phyloP scores from a whole-genome alignment of 1,284 basidiomycete species.

The Cutaneotrichosporon dermatis region DNA sequence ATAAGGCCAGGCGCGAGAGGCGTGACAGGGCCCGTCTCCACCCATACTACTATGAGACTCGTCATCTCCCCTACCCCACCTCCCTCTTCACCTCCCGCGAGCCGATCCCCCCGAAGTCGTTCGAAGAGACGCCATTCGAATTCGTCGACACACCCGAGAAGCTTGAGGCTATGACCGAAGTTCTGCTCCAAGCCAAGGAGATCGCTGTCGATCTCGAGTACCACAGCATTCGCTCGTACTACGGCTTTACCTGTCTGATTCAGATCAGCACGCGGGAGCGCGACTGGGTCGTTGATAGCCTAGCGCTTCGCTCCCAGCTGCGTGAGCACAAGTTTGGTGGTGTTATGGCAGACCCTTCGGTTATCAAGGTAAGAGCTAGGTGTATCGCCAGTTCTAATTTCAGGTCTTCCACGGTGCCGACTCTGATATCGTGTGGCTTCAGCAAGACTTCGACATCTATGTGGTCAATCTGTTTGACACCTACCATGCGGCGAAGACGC shows the following conservation, averaged over 20 bases:
- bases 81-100: constrained; percentile 61
- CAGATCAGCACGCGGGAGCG: constrained; percentile 79
- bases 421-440: constrained; percentile 91
- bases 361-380: constrained; percentile 66
- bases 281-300: constrained; percentile 83
- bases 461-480: constrained; percentile 95
- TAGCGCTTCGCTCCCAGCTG: constrained; percentile 73
- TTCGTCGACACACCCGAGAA: constrained; percentile 63
- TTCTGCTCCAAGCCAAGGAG: constrained; percentile 63
- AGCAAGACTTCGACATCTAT: constrained; percentile 90
- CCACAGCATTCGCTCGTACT: constrained; percentile 78
- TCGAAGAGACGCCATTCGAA: constrained; percentile 66
- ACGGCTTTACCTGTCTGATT: constrained; percentile 88
- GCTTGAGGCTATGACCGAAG: constrained; percentile 63
- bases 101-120: constrained; percentile 53
- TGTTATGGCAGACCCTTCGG: constrained; percentile 74
- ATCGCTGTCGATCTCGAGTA: constrained; percentile 94
- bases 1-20: not conserved
- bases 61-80: constrained; percentile 64
- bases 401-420: constrained; percentile 92
- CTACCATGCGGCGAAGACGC: constrained; percentile 82
- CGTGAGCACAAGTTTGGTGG: constrained; percentile 53
- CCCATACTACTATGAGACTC: constrained; percentile 78
- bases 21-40: constrained; percentile 49
- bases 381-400: not conserved